Percentiles rank a stretch among this genome's conserved stretches.
Evolutionary conservation across 169 alveolate genomes (phyloP).

Genomic region (Nephromyces sp.): DNA sequence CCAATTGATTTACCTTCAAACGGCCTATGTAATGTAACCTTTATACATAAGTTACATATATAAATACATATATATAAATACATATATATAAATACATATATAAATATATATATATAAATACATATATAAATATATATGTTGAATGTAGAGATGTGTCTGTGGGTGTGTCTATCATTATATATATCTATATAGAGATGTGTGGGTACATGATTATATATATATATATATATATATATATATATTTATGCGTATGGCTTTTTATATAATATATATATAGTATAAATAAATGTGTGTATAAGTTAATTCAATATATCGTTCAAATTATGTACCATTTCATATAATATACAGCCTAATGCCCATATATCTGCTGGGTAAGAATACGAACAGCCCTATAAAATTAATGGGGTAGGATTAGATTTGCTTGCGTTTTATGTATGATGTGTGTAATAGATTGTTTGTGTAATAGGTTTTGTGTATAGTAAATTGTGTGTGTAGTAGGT

Average conservation of each 20-base stretch:
- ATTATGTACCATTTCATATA: constrained; percentile 49
- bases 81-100: too few species aligned
- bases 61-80: background rate
- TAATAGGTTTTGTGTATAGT: too few species aligned
- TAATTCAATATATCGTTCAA: background rate
- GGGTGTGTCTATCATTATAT: background rate
- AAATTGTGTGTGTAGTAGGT: too few species aligned
- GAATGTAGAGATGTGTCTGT: background rate
- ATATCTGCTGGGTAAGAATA: constrained; percentile 95
- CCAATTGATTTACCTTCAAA: background rate
- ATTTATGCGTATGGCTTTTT: background rate
- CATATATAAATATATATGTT: too few species aligned
- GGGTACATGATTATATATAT: background rate
- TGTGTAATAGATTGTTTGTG: too few species aligned
- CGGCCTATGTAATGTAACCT: background rate
- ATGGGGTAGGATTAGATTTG: too few species aligned
- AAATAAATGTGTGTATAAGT: background rate
- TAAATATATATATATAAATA: too few species aligned
- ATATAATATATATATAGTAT: background rate
- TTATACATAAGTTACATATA: background rate
- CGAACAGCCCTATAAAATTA: constrained; percentile 57
- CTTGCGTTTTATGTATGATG: too few species aligned
- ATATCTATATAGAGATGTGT: background rate
- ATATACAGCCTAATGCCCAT: constrained; percentile 96
- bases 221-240: background rate